These are phyloP conservation scores for Hypoxylon rickii DNA, from an alignment of 495 filamentous ascomycete genomes.

Conservation along the genomic window DNA sequence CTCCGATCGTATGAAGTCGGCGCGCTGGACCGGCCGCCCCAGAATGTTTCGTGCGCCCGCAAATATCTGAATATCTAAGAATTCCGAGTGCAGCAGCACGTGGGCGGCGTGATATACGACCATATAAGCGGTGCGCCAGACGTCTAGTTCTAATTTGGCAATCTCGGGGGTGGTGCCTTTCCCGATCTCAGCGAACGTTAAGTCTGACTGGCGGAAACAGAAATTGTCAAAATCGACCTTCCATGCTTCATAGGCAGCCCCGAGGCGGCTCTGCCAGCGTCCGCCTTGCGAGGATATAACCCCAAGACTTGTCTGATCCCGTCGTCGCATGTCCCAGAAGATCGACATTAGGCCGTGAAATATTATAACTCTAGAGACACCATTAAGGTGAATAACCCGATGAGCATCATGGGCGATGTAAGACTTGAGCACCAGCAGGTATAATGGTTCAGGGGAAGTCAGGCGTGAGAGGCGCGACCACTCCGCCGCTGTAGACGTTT, in stretches of 20 bases:
- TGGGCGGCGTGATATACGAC: constrained; percentile 58
- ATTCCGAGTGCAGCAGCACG: constrained; percentile 55
- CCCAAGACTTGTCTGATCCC: constrained; percentile 58
- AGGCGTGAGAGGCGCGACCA: constrained; percentile 48
- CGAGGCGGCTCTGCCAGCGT: constrained; percentile 55
- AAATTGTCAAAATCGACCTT: constrained; percentile 58
- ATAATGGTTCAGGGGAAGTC: constrained; percentile 38
- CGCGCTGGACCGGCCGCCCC: constrained; percentile 48
- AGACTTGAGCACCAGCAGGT: constrained; percentile 55
- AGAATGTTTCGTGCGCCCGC: constrained; percentile 59
- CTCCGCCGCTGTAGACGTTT: constrained; percentile 52
- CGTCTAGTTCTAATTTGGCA: constrained; percentile 43
- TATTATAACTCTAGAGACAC: constrained; percentile 51
- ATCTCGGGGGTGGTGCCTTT: constrained; percentile 15
- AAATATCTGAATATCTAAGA: constrained; percentile 60
- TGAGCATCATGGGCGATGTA: constrained; percentile 50
- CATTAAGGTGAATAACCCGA: constrained; percentile 48
- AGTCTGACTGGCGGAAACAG: constrained; percentile 36
- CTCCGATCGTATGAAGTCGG: constrained; percentile 53
- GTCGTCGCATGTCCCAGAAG: constrained; percentile 58
- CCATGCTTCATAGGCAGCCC: constrained; percentile 57
- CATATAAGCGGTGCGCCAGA: constrained; percentile 47
- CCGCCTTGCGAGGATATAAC: constrained; percentile 45
- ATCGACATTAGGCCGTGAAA: constrained; percentile 62
- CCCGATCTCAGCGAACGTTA: constrained; percentile 39